These are phyloP conservation scores for Epicoccum sorghinum DNA, from an alignment of 2,329 filamentous ascomycete genomes.

Conservation along the genomic window DNA sequence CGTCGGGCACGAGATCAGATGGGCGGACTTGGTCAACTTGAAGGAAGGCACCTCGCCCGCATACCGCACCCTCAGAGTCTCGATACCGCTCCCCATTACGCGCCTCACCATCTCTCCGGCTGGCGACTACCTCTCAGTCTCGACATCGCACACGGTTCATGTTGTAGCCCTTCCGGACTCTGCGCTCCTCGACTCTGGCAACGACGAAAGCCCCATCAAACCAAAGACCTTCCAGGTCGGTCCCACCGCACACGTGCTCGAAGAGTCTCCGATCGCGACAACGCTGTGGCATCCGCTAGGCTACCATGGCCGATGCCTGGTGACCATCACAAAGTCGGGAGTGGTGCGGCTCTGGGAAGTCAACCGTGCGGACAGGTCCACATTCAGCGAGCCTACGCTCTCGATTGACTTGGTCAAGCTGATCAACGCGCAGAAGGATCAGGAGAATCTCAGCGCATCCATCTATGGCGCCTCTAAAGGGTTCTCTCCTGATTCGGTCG, in stretches of 20 bases:
- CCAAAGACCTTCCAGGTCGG: conserved; percentile 91
- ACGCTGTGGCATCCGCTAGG: conserved; percentile 93
- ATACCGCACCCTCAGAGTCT: conserved; percentile 67
- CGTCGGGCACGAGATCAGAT: conserved; percentile 86
- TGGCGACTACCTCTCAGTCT: conserved; percentile 79
- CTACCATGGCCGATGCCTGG: conserved; percentile 77
- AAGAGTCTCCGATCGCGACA: conserved; percentile 78
- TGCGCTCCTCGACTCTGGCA: conserved; percentile 73
- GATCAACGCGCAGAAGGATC: conserved; percentile 78
- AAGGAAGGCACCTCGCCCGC: conserved; percentile 61
- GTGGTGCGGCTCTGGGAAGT: conserved; percentile 91
- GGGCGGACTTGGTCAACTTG: conserved; percentile 81
- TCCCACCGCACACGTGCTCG: conserved; percentile 87
- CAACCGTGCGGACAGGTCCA: conserved; percentile 81
- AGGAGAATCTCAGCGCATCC: conserved; percentile 83
- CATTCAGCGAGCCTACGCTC: conserved; percentile 82
- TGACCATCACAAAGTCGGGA: conserved; percentile 88
- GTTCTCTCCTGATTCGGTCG: conserved; percentile 86
- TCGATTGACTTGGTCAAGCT: conserved; percentile 89
- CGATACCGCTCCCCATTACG: conserved; percentile 80
- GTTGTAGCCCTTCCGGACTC: conserved; percentile 84
- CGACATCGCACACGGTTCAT: conserved; percentile 87
- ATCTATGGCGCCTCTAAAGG: conserved; percentile 75
- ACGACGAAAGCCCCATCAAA: conserved; percentile 74
- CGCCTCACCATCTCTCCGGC: conserved; percentile 86